Evolutionary conservation across 2,329 filamentous ascomycete genomes (phyloP).

Genomic region (Aureobasidium sp.): DNA sequence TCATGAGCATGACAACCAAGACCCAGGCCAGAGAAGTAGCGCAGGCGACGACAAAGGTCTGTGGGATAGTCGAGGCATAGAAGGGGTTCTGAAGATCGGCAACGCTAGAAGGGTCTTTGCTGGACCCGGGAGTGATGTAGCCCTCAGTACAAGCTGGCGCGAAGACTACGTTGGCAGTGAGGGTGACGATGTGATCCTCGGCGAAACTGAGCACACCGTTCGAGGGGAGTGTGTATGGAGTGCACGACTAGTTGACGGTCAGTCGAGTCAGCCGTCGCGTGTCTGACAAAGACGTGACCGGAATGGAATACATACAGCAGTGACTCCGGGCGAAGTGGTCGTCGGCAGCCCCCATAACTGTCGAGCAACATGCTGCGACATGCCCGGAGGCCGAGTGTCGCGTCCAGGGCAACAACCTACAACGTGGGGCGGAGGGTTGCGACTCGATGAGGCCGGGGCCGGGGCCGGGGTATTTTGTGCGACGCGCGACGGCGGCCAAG

Average conservation of each 20-base stretch:
- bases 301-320: constrained; percentile 7
- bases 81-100: constrained; percentile 77
- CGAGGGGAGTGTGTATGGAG: constrained; percentile 55
- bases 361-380: constrained; percentile 20
- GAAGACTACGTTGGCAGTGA: constrained; percentile 55
- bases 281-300: not conserved
- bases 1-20: constrained; percentile 86
- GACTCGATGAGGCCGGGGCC: not conserved
- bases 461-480: not conserved
- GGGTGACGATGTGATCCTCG: constrained; percentile 50
- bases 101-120: constrained; percentile 43
- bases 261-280: not conserved
- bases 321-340: constrained; percentile 18
- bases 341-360: constrained; percentile 29
- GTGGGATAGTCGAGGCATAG: constrained; percentile 86
- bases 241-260: constrained; percentile 47
- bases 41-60: constrained; percentile 85
- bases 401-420: constrained; percentile 22
- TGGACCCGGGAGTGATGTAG: constrained; percentile 31
- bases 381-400: constrained; percentile 8
- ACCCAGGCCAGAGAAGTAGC: constrained; percentile 88
- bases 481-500: not conserved
- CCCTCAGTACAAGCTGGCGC: constrained; percentile 48
- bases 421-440: not conserved
- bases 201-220: constrained; percentile 50